These are phyloP conservation scores for Exophiala lecanii-corni DNA, from an alignment of 2,329 filamentous ascomycete genomes.

Conservation along the genomic window DNA sequence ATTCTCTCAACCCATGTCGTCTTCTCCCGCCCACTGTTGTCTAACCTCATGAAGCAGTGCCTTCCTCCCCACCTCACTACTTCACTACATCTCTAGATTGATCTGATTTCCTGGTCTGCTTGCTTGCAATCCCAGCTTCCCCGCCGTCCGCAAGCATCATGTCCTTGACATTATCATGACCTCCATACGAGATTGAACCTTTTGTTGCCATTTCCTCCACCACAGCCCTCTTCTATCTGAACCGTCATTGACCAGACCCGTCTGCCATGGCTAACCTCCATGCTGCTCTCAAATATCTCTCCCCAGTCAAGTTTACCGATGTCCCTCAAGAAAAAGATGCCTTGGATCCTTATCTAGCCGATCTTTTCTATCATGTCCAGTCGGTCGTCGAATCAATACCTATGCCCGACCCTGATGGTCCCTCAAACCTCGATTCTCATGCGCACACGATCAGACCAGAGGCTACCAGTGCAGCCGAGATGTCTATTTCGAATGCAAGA, in stretches of 20 bases:
- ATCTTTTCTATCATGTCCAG: slow-evolving; percentile 63
- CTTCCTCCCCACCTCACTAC: not conserved
- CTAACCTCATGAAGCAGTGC: not conserved
- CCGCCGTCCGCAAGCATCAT: slow-evolving; percentile 3
- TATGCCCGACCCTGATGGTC: slow-evolving; percentile 40
- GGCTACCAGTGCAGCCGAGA: slow-evolving; percentile 45
- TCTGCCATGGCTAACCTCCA: slow-evolving; percentile 53
- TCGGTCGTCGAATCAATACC: slow-evolving; percentile 74
- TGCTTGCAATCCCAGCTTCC: too few species aligned
- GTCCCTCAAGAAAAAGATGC: slow-evolving; percentile 44
- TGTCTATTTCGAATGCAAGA: slow-evolving; percentile 50
- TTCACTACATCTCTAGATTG: not conserved
- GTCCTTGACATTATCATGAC: not conserved
- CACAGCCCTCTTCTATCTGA: slow-evolving; percentile 3
- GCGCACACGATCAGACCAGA: slow-evolving; percentile 51
- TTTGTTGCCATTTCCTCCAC: too few species aligned
- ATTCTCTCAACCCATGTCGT: not conserved
- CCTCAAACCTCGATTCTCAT: slow-evolving; percentile 49
- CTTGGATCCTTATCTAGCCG: slow-evolving; percentile 51
- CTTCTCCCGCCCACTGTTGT: not conserved
- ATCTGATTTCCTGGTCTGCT: too few species aligned
- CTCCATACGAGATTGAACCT: not conserved
- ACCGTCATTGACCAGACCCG: not conserved
- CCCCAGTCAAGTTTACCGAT: slow-evolving; percentile 51
- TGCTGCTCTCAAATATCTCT: slow-evolving; percentile 54